A percentile compares a stretch with the other conserved stretches of the same genome.
Evolutionary conservation across 345 rosid genomes (phyloP).

Genomic region (Schrenkiella parvula): DNA sequence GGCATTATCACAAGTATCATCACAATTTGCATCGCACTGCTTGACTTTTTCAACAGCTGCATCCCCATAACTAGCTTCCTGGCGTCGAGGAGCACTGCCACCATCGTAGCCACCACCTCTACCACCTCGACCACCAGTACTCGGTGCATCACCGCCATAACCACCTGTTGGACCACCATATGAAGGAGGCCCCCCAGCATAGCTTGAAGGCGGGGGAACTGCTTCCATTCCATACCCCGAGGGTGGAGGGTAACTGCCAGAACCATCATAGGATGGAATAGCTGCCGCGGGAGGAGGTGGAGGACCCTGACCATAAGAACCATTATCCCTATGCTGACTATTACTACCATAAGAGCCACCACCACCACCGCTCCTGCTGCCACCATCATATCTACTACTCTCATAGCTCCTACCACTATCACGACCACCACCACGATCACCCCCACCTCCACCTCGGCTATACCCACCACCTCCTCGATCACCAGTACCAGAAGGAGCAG

Average conservation of each 20-base stretch:
- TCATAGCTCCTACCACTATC: conserved; percentile 59
- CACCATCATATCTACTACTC: conserved; percentile 47
- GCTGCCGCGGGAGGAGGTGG: conserved; percentile 57
- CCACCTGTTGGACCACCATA: conserved; percentile 72
- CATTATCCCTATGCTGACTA: conserved; percentile 47
- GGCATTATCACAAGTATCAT: conserved; percentile 78
- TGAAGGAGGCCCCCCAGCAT: conserved; percentile 81
- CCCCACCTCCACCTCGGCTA: conserved; percentile 47
- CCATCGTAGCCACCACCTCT: conserved; percentile 59
- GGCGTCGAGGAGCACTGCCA: conserved; percentile 51
- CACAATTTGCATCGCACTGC: conserved; percentile 86
- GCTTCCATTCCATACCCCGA: conserved; percentile 69
- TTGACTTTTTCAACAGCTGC: conserved; percentile 54
- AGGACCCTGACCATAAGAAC: conserved; percentile 65
- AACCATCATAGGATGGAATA: conserved; percentile 59
- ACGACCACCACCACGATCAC: conserved; percentile 53
- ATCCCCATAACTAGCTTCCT: conserved; percentile 50
- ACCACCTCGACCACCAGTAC: conserved; percentile 50
- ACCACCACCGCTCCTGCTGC: conserved; percentile 60
- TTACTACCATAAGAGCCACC: conserved; percentile 52
- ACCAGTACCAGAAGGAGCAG: conserved; percentile 61
- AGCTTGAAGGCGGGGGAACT: conserved; percentile 85
- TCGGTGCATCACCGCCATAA: conserved; percentile 50
- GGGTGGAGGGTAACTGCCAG: conserved; percentile 61
- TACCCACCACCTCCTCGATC: conserved; percentile 57